Evolutionary conservation across 2,329 filamentous ascomycete species (phyloP).

Genomic region (Fusarium sp.): DNA sequence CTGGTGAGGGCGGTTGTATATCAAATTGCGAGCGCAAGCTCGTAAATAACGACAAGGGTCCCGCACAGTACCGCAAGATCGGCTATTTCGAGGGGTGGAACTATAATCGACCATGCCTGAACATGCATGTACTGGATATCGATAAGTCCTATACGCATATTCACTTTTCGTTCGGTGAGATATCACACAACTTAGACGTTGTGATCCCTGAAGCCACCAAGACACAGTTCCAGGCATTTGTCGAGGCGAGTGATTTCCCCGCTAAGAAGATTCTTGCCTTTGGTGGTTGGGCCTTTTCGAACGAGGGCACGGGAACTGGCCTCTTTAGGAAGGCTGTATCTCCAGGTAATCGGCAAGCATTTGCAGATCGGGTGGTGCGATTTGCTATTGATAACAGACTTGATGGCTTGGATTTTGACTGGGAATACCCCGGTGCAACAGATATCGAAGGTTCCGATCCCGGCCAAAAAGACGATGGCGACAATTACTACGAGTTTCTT

Average conservation of each 20-base stretch:
- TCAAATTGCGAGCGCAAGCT: neutral
- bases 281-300: neutral
- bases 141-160: neutral
- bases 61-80: neutral
- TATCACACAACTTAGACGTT: neutral
- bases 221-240: neutral
- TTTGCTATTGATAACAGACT: too few species aligned
- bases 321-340: neutral
- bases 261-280: neutral
- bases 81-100: neutral
- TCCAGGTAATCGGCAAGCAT: too few species aligned
- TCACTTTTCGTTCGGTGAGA: neutral
- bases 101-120: neutral
- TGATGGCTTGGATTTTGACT: neutral
- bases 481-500: neutral
- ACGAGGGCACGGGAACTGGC: neutral
- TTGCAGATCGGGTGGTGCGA: neutral
- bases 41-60: neutral
- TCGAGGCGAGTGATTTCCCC: too few species aligned
- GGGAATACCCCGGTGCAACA: neutral
- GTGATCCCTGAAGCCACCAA: neutral
- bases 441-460: neutral
- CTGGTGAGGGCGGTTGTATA: neutral
- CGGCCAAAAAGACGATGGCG: neutral
- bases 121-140: neutral